Evolutionary conservation across 805 yeast genomes (phyloP), one percentile per base, ranked within the genome.

Genomic region (Wickerhamomyces silvicola): DNA sequence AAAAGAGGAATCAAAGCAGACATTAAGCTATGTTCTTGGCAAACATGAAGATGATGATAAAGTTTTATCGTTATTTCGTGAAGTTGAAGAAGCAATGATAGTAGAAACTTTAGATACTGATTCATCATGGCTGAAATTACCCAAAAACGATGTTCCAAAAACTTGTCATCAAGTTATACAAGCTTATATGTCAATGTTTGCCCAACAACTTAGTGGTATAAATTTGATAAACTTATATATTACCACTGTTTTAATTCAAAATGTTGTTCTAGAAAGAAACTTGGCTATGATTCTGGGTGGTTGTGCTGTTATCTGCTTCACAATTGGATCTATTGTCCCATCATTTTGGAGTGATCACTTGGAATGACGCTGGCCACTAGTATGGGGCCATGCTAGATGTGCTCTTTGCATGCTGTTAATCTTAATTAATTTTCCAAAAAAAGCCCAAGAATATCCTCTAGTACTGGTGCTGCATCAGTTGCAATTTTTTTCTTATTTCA

Each of bases 121-220:
- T 30, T 41, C 66, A 20, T 46, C 30, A 7, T 33, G 37, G 32
- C 17, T 20, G 14, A 16, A 14, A 15, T 6, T 33, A 7, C 18
- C 62, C 34, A 48, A 28, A 10, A 13, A 13, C 7, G 28, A 33
- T 16, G n/a, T 66, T 24, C 77, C 78, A 20, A 75, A 74, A 52
- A 65, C 77, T 30, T 81, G 75, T 56, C 72, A 68, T 51, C 64
- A 81, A 63, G 72, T 74, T 62, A 33, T 74, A 26, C 60, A 78
- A 38, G 83, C 84, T 48, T 61, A 81, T 3, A 73, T 81, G 7
- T 60, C 80, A 17, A 84, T 78, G 59, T 75, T 78, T 46, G 74
- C 75, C 69, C 81, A 75, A 59, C 84, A 78, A 56, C 70, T 78
- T 46, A 72, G 81, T 31, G 85, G 85, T 46, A 74, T 81, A 59